Conservation (phyloP, 257 asterid species). For the Pogostemon cablin region DNA sequence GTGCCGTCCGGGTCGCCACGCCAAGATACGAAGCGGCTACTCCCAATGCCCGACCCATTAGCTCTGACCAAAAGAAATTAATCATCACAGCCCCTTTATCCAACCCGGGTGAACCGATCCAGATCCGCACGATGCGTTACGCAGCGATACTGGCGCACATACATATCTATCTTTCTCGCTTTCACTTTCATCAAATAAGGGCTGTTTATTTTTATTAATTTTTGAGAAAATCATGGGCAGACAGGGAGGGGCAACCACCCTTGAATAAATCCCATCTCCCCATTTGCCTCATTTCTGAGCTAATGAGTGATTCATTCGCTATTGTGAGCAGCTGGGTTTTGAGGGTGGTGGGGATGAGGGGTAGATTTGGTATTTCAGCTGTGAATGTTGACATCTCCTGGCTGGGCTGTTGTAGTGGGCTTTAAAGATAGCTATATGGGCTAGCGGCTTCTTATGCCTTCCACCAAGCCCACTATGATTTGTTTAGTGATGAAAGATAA, state of each 20-base stretch:
- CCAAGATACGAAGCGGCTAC: conserved; percentile 39
- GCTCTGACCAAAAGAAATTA: conserved; percentile 14
- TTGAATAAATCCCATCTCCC: conserved; percentile 34
- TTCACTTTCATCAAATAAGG: neutral
- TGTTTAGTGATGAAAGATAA: no score
- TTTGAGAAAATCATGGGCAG: neutral
- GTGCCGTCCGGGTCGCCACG: conserved; percentile 44
- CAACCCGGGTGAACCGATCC: neutral
- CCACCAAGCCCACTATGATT: no score
- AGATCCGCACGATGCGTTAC: neutral
- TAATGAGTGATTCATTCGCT: neutral
- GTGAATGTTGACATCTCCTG: no score
- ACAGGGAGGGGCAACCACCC: conserved; percentile 60
- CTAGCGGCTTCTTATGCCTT: no score
- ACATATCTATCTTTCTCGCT: no score
- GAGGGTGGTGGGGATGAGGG: no score
- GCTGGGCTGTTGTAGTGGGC: no score
- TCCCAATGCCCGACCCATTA: conserved; percentile 34
- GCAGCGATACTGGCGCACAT: no score
- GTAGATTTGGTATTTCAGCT: no score
- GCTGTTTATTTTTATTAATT: neutral
- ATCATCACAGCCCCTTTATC: conserved; percentile 42
- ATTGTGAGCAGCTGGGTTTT: no score
- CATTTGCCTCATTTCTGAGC: conserved; percentile 22
- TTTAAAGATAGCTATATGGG: no score